Evolutionary conservation across 805 yeast genomes (phyloP), one percentile per base, ranked within the genome.

Genomic region (Teunomyces lycoperdinae): DNA sequence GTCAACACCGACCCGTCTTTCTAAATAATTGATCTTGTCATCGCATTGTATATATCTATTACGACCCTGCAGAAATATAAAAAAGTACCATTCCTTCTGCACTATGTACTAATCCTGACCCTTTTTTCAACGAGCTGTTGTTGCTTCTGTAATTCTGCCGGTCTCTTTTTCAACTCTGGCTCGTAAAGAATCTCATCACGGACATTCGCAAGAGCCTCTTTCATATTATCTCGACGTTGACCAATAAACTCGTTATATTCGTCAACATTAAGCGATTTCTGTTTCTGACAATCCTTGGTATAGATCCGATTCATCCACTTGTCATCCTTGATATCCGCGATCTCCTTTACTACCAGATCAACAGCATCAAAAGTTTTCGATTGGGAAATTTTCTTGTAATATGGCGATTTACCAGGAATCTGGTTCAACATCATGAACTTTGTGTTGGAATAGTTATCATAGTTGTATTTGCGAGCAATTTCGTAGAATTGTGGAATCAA

Each of bases 401-500:
- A 70, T 9, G 75, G 70, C 3, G 81, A 76, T 60, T 81, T 85
- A 1, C 95, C 92, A 1, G 96, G 96, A 9, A 89, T 73, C 68
- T 89, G 83, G 58, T 89, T 83, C 30, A 83, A 71, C 39, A 92
- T 58, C 70, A 94, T 81, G 64, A 85, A 92, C 68, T 94, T 94
- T 1, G 94, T 80, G 63, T 89, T 90, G 44, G 60, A 46, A n/a
- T 47, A 44, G 3, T 88, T 77, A 16, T 78, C 68, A 56, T 78
- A 79, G 63, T 87, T 89, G 62, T 74, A 80, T 46, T 73, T 55
- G 11, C 66, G 58, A 8, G 92, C 85, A 10, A 80, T 61, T 4
- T 68, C 61, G 28, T 83, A 58, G 52, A 80, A 88, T 51, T 88
- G 85, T 41, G 71, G 73, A 9, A 81, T 74, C 9, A 79, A 67